Percentiles rank a stretch among this genome's conserved stretches.
These are phyloP conservation scores for Colletotrichum endophyticum DNA, from an alignment of 2,329 filamentous ascomycete species.

Conservation along the genomic window DNA sequence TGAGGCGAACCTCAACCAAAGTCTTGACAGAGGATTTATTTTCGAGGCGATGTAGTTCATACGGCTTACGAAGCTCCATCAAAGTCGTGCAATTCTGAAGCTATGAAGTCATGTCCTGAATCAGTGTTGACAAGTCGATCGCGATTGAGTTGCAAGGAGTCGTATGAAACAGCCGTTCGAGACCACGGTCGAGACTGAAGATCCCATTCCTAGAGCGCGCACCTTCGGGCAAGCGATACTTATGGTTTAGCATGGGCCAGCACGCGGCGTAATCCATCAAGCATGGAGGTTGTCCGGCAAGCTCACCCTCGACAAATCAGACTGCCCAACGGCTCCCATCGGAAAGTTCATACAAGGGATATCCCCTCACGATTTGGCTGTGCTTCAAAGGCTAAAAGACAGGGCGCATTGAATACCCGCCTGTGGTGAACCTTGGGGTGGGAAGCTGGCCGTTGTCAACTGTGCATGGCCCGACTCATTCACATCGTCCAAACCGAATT, in stretches of 20 bases:
- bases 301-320: background rate
- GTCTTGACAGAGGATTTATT: background rate
- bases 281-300: background rate
- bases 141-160: background rate
- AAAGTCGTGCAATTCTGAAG: background rate
- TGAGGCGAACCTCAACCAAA: background rate
- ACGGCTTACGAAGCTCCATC: rapidly evolving
- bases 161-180: background rate
- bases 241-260: background rate
- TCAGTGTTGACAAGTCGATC: background rate
- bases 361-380: background rate
- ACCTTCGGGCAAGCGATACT: background rate
- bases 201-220: background rate
- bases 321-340: background rate
- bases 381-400: background rate
- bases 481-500: background rate
- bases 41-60: background rate
- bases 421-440: background rate
- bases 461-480: background rate
- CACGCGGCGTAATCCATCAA: background rate
- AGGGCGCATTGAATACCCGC: background rate
- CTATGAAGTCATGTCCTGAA: background rate
- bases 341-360: background rate
- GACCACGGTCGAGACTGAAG: background rate
- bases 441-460: background rate